A percentile compares a stretch with the other conserved stretches of the same genome.
Conservation (phyloP, 1,284 basidiomycete species). For the Sphagnurus paluster region DNA sequence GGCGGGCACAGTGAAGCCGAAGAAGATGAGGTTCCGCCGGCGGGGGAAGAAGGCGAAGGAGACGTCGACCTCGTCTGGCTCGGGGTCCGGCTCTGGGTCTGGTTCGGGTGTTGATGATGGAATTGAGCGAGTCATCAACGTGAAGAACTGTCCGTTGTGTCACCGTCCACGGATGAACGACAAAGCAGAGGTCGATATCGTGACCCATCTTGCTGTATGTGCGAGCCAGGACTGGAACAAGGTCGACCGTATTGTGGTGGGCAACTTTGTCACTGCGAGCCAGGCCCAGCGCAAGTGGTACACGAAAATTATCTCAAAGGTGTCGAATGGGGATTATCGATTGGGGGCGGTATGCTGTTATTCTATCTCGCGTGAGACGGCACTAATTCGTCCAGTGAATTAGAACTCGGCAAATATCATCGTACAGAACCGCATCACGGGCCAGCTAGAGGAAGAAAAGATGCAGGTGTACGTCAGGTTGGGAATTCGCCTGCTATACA, state of each 20-base stretch:
- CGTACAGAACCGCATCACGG: slow-evolving; percentile 88
- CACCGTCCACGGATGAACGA: slow-evolving; percentile 83
- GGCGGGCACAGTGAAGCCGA: slow-evolving; percentile 20
- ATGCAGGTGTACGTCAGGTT: slow-evolving; percentile 95
- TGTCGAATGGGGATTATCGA: slow-evolving; percentile 86
- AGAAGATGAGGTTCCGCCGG: slow-evolving; percentile 24
- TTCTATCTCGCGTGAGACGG: background rate
- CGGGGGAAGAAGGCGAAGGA: slow-evolving; percentile 16
- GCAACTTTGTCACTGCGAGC: slow-evolving; percentile 93
- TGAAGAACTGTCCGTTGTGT: slow-evolving; percentile 93
- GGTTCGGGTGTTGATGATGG: slow-evolving; percentile 37
- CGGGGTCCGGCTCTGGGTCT: slow-evolving; percentile 7
- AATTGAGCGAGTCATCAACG: slow-evolving; percentile 92
- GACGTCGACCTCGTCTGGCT: slow-evolving; percentile 1
- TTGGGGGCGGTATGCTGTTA: slow-evolving; percentile 52
- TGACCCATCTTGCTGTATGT: slow-evolving; percentile 92
- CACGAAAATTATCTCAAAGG: slow-evolving; percentile 60
- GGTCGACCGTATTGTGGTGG: slow-evolving; percentile 86
- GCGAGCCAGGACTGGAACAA: slow-evolving; percentile 91
- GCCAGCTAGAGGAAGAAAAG: slow-evolving; percentile 96
- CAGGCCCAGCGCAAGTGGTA: slow-evolving; percentile 97
- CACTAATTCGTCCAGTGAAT: background rate
- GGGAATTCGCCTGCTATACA: slow-evolving; percentile 92
- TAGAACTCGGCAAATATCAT: slow-evolving; percentile 96
- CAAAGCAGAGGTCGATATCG: slow-evolving; percentile 91